Evolutionary conservation across 306 rosid species (phyloP).

Genomic region (Medicago lupulina): DNA sequence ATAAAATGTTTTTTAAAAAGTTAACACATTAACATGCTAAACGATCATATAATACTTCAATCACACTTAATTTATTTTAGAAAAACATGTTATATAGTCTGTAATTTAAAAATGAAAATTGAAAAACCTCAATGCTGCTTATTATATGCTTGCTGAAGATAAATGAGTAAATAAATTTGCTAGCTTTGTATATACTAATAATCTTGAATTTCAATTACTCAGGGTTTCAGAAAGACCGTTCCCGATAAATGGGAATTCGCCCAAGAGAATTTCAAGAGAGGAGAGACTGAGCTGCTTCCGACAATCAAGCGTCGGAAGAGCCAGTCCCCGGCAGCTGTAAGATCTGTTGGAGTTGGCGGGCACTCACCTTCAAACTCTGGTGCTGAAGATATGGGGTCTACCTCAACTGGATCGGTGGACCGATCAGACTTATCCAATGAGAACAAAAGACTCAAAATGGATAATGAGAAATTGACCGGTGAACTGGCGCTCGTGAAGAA

Average conservation of each 20-base stretch:
- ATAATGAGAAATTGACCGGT: constrained; percentile 65
- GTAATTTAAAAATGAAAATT: too few species aligned
- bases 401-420: constrained; percentile 71
- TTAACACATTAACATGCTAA: too few species aligned
- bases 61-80: too few species aligned
- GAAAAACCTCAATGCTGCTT: too few species aligned
- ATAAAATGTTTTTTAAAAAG: too few species aligned
- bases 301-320: constrained; percentile 75
- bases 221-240: constrained; percentile 88
- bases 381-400: constrained; percentile 76
- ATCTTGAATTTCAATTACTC: neutral
- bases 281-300: constrained; percentile 59
- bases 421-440: constrained; percentile 58
- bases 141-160: too few species aligned
- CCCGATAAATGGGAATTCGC: constrained; percentile 97
- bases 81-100: too few species aligned
- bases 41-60: too few species aligned
- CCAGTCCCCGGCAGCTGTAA: neutral
- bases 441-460: constrained; percentile 70
- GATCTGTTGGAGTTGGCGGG: constrained; percentile 47
- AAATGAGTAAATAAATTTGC: neutral
- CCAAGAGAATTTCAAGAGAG: constrained; percentile 76
- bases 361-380: constrained; percentile 62
- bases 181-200: neutral
- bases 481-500: constrained; percentile 65